Percentiles rank a stretch among this genome's conserved stretches.
Conservation (phyloP, 495 filamentous ascomycete species). For the Halenospora varia region DNA sequence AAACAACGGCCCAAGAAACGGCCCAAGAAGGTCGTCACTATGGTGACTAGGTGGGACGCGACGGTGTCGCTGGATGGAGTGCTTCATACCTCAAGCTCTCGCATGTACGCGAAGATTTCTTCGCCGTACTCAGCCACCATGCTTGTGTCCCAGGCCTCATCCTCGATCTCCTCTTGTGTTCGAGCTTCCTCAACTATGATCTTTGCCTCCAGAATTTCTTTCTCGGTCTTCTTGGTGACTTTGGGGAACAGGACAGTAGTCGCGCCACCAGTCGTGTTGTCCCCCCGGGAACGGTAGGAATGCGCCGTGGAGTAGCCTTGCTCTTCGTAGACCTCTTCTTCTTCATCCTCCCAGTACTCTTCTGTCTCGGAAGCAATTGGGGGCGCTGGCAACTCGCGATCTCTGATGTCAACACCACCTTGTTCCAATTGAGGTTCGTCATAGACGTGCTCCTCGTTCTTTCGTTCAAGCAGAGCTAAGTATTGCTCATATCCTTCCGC, state of each 20-base stretch:
- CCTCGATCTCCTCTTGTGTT: conserved; percentile 60
- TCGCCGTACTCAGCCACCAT: conserved; percentile 97
- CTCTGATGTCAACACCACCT: conserved; percentile 13
- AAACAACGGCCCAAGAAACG: conserved; percentile 14
- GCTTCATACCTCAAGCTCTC: conserved; percentile 73
- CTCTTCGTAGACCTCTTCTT: conserved; percentile 75
- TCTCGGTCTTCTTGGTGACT: conserved; percentile 53
- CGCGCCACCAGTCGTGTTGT: conserved; percentile 70
- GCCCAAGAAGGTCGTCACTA: not conserved
- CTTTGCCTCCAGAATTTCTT: conserved; percentile 68
- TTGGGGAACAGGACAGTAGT: conserved; percentile 71
- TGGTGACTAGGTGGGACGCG: not conserved
- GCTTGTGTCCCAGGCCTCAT: conserved; percentile 89
- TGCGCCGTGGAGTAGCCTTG: conserved; percentile 76
- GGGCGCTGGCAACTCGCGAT: conserved; percentile 20
- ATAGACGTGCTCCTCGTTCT: conserved; percentile 11
- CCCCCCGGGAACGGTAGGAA: conserved; percentile 67
- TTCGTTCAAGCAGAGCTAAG: conserved; percentile 4
- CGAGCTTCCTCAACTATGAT: conserved; percentile 57
- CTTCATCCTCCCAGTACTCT: conserved; percentile 74
- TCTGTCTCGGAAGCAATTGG: conserved; percentile 52
- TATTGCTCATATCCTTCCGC: conserved; percentile 19
- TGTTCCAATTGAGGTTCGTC: conserved; percentile 7
- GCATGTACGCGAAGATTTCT: conserved; percentile 93
- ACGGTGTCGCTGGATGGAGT: not conserved